A percentile compares a stretch with the other conserved stretches of the same genome.
Conservation (phyloP, 2,329 filamentous ascomycete genomes). For the Aspergillus fijiensis region DNA sequence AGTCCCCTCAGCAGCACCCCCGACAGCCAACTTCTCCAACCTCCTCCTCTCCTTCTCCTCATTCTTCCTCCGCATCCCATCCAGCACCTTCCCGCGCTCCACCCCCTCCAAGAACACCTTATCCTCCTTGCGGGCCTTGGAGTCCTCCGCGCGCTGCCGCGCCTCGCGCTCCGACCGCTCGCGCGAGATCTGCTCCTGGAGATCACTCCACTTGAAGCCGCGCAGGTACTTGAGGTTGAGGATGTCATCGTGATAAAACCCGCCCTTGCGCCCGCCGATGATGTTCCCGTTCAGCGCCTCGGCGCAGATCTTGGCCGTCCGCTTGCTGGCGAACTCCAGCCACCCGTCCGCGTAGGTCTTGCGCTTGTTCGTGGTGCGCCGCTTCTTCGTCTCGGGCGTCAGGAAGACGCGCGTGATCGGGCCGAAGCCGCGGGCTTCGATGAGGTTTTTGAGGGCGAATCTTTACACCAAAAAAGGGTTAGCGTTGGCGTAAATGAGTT, state of each 20-base stretch:
- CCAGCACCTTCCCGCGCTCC: slow-evolving; percentile 40
- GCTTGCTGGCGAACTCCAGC: slow-evolving; percentile 49
- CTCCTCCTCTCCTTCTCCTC: slow-evolving; percentile 38
- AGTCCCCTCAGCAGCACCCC: neutral
- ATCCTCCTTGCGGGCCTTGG: slow-evolving; percentile 44
- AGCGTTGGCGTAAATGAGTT: no score
- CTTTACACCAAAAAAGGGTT: no score
- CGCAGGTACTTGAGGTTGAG: slow-evolving; percentile 49
- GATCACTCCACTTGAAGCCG: slow-evolving; percentile 45
- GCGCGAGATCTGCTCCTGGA: slow-evolving; percentile 47
- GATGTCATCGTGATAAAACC: slow-evolving; percentile 49
- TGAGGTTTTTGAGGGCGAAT: slow-evolving; percentile 42
- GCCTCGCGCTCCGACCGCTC: slow-evolving; percentile 46
- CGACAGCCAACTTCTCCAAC: slow-evolving; percentile 5
- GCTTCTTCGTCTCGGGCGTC: slow-evolving; percentile 32
- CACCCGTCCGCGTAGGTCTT: slow-evolving; percentile 49
- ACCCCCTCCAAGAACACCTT: slow-evolving; percentile 46
- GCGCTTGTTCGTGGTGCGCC: slow-evolving; percentile 40
- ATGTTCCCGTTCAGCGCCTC: slow-evolving; percentile 47
- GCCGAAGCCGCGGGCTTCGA: slow-evolving; percentile 42
- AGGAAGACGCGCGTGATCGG: slow-evolving; percentile 48
- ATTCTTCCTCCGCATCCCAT: slow-evolving; percentile 48
- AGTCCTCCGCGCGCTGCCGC: slow-evolving; percentile 42
- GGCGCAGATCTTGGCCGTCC: slow-evolving; percentile 46
- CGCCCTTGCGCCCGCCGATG: slow-evolving; percentile 46